Percentiles rank a stretch among this genome's conserved stretches.
These are phyloP conservation scores for Yarrowia bubula DNA, from an alignment of 805 yeast genomes.

Conservation along the genomic window DNA sequence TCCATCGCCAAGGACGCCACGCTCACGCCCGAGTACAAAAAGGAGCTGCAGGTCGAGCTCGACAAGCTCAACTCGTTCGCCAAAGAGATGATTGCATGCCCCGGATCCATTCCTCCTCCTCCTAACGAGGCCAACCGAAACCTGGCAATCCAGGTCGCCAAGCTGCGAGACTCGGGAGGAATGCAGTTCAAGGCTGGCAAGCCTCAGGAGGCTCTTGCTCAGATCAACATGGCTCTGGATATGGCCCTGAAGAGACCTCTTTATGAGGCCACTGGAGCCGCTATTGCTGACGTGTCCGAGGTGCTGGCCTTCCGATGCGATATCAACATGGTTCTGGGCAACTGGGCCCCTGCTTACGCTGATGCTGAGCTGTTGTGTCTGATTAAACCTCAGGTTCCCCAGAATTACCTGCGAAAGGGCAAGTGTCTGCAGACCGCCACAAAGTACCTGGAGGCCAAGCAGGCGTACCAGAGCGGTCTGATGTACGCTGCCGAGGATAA, in stretches of 20 bases:
- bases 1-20: conserved; percentile 29
- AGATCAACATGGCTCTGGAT: conserved; percentile 42
- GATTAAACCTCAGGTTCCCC: conserved; percentile 38
- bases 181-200: conserved; percentile 35
- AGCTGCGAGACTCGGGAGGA: conserved; percentile 40
- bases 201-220: conserved; percentile 40
- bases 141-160: conserved; percentile 38
- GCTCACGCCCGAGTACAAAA: conserved; percentile 28
- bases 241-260: conserved; percentile 43
- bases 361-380: conserved; percentile 41
- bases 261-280: conserved; percentile 42
- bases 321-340: conserved; percentile 39
- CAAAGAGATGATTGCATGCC: conserved; percentile 36
- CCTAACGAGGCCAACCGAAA: conserved; percentile 35
- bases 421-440: conserved; percentile 33
- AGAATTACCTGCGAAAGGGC: conserved; percentile 41
- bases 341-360: conserved; percentile 43
- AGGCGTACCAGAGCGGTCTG: conserved; percentile 31
- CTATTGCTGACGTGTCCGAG: conserved; percentile 40
- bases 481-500: conserved; percentile 30
- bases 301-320: conserved; percentile 42
- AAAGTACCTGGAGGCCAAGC: conserved; percentile 33
- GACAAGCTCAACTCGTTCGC: conserved; percentile 37
- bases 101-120: conserved; percentile 42
- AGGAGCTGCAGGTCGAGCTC: conserved; percentile 33